Evolutionary conservation across 2,329 filamentous ascomycete species (phyloP).

Genomic region (Ascochyta fabae): DNA sequence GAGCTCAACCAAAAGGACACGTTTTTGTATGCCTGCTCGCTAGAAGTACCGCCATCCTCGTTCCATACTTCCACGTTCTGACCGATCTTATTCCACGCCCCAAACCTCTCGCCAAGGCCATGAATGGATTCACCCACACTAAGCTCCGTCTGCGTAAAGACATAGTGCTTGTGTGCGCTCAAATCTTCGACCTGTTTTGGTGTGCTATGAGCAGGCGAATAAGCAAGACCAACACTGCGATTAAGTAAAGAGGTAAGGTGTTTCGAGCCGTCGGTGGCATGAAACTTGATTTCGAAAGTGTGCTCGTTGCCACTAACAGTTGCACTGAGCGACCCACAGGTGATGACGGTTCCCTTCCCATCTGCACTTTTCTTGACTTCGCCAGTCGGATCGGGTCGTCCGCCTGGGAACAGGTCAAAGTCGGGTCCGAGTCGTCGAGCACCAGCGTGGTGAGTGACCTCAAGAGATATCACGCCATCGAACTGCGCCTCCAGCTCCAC

Average conservation of each 20-base stretch:
- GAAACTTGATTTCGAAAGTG: conserved; percentile 63
- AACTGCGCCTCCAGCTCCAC: conserved; percentile 64
- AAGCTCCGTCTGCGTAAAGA: conserved; percentile 56
- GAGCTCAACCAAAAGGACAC: conserved; percentile 73
- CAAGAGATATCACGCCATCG: conserved; percentile 66
- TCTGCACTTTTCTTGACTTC: conserved; percentile 50
- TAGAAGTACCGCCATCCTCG: conserved; percentile 68
- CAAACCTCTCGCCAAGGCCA: conserved; percentile 78
- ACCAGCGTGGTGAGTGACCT: conserved; percentile 65
- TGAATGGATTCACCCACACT: conserved; percentile 69
- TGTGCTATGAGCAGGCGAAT: conserved; percentile 60
- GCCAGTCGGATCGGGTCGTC: conserved; percentile 50
- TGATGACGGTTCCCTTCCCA: conserved; percentile 56
- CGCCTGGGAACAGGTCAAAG: conserved; percentile 64
- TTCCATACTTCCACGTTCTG: conserved; percentile 72
- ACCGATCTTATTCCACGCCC: conserved; percentile 77
- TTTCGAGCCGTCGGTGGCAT: conserved; percentile 57
- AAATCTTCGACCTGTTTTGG: conserved; percentile 63
- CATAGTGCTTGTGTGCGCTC: conserved; percentile 50
- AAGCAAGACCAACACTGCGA: conserved; percentile 65
- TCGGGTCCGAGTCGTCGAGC: conserved; percentile 60
- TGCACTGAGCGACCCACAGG: conserved; percentile 60
- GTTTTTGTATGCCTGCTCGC: conserved; percentile 76
- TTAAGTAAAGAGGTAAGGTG: conserved; percentile 62
- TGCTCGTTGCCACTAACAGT: conserved; percentile 59